A percentile compares a stretch with the other conserved stretches of the same genome.
Evolutionary conservation across 2,329 filamentous ascomycete species (phyloP).

Genomic region (Colletotrichum sp.): DNA sequence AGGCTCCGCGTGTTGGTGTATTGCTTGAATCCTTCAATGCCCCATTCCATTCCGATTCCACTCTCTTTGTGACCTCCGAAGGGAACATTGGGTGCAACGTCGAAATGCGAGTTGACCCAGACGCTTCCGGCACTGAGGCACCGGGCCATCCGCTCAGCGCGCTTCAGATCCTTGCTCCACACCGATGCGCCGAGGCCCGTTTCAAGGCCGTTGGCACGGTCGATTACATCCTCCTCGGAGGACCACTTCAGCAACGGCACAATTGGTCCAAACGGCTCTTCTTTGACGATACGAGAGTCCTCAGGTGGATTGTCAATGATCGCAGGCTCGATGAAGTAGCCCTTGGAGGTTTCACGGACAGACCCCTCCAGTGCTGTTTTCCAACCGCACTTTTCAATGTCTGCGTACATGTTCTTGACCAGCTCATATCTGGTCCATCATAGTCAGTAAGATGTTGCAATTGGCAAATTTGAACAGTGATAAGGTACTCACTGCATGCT

Average conservation of each 20-base stretch:
- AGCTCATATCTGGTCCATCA: slow-evolving; percentile 36
- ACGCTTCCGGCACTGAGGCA: slow-evolving; percentile 63
- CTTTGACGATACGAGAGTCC: slow-evolving; percentile 57
- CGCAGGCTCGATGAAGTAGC: slow-evolving; percentile 61
- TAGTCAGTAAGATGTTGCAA: background rate
- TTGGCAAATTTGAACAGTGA: background rate
- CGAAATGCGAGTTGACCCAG: slow-evolving; percentile 62
- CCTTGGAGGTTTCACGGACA: slow-evolving; percentile 31
- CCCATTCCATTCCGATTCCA: slow-evolving; percentile 53
- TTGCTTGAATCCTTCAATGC: slow-evolving; percentile 39
- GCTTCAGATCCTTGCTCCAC: slow-evolving; percentile 57
- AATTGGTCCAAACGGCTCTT: slow-evolving; percentile 61
- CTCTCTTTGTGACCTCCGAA: slow-evolving; percentile 59
- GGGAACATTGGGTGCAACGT: slow-evolving; percentile 38
- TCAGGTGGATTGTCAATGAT: slow-evolving; percentile 66
- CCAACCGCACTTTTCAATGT: slow-evolving; percentile 42
- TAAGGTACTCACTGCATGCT: slow-evolving; percentile 54
- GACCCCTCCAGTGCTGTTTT: slow-evolving; percentile 3
- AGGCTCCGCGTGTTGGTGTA: slow-evolving; percentile 33
- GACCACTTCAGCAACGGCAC: slow-evolving; percentile 66
- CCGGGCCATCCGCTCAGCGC: slow-evolving; percentile 56
- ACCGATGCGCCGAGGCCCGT: slow-evolving; percentile 62
- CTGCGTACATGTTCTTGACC: slow-evolving; percentile 54
- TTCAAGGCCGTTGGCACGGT: slow-evolving; percentile 56
- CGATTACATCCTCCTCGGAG: slow-evolving; percentile 63